Evolutionary conservation across 2,329 filamentous ascomycete genomes (phyloP).

Genomic region (Grosmannia huntii): DNA sequence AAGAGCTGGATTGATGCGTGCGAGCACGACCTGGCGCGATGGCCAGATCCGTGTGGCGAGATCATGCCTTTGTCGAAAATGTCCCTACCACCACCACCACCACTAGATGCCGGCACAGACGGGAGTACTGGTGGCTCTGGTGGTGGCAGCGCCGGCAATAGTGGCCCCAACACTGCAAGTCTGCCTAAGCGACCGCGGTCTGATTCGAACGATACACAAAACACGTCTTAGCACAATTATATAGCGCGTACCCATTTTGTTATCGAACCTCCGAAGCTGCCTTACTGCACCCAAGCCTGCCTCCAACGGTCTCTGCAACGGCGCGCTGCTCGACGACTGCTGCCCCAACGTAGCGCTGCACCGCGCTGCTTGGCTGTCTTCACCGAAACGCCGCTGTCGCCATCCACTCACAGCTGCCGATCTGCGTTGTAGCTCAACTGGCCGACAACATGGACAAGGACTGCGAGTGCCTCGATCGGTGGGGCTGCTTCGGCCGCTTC

Average conservation of each 20-base stretch:
- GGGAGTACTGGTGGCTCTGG: background rate
- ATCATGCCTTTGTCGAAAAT: background rate
- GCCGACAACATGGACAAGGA: background rate
- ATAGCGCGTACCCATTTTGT: background rate
- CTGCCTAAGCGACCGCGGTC: too few relatives aligned
- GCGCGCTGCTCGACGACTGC: background rate
- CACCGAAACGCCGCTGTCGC: background rate
- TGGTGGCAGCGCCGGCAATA: background rate
- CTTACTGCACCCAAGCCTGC: constrained; percentile 2
- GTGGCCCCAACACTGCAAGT: too few relatives aligned
- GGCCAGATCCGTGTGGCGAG: background rate
- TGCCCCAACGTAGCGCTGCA: constrained; percentile 1
- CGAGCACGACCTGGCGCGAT: background rate
- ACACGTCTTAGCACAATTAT: too few relatives aligned
- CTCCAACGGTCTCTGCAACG: background rate
- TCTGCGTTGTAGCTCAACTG: background rate
- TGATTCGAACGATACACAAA: too few relatives aligned
- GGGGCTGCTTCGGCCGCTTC: background rate
- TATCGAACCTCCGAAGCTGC: background rate
- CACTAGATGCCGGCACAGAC: background rate
- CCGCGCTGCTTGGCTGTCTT: background rate
- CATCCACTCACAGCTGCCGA: background rate
- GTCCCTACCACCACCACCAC: background rate
- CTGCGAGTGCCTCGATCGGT: background rate
- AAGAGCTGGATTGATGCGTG: background rate